Evolutionary conservation across 495 filamentous ascomycete species (phyloP), one percentile per base, ranked within the genome.

Genomic region (Hamigera avellanea): DNA sequence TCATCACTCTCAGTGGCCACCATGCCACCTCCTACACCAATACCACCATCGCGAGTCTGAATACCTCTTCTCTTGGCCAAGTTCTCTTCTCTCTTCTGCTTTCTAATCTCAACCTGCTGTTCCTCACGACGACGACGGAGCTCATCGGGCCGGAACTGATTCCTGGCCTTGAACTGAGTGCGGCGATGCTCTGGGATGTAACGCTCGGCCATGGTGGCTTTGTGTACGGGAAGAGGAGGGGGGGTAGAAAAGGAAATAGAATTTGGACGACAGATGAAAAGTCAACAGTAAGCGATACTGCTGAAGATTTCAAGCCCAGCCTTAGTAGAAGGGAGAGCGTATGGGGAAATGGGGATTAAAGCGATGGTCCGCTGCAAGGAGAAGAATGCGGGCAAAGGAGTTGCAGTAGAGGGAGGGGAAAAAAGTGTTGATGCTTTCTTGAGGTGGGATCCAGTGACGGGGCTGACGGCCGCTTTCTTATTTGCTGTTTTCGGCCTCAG

Each of bases 151-250:
- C 93, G 93, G 75, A 99, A 99, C 55, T 86, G 82, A 58, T 80
- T 84, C 72, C 91, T 93, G 41, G 93, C 93, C 78, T 99, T 99
- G 76, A 91, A 99, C 66, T 94, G 88, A 32, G 81, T 94, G 53
- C 93, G 91, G 55, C 93, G 86, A 75, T 99, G 93, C 67, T 96
- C 93, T 56, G 93, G 93, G 57, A 99, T 99, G 69, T 94, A 99
- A 33, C 88, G 84, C 55, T 99, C 93, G 52, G 89, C 78, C 93
- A 99, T 99, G 70, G 47, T 81, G 56, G 52, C 19, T 33, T 14
- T 29, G 25, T 23, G 34, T 49, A 37, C 30, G 44, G 35, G 30
- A 35, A 37, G 26, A 18, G 36, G 42, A 42, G 42, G 36, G 48
- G 48, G 52, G 55, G 53, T 42, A 45, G 45, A 48, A 49, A 51